Conservation (phyloP, 2,329 filamentous ascomycete species). For the Mollisiaceae sp. region DNA sequence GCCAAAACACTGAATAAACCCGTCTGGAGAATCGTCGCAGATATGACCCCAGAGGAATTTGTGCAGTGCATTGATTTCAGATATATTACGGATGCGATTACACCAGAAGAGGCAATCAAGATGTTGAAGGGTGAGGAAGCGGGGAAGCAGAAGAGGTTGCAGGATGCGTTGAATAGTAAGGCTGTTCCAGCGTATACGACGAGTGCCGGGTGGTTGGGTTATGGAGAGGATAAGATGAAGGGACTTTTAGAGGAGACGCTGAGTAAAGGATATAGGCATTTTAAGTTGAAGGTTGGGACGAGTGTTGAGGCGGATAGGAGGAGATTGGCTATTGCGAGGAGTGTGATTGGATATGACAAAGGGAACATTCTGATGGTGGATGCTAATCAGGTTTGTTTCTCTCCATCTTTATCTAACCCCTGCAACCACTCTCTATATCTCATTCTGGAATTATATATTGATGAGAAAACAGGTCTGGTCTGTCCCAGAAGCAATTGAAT, state of each 20-base stretch:
- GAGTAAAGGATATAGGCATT: constrained; percentile 77
- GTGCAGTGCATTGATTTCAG: constrained; percentile 91
- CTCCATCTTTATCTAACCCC: neutral
- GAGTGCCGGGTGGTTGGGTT: constrained; percentile 89
- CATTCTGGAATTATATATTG: neutral
- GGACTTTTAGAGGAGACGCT: constrained; percentile 75
- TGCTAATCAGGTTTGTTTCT: constrained; percentile 73
- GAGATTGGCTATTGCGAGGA: constrained; percentile 74
- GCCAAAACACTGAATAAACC: constrained; percentile 85
- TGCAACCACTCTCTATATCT: neutral
- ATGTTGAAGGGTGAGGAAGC: constrained; percentile 69
- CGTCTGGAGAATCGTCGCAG: constrained; percentile 87
- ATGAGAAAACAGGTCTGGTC: constrained; percentile 67
- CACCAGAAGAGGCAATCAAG: constrained; percentile 78
- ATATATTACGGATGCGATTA: constrained; percentile 93
- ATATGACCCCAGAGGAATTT: constrained; percentile 88
- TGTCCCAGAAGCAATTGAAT: constrained; percentile 84
- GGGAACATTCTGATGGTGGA: constrained; percentile 84
- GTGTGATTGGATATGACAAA: constrained; percentile 80
- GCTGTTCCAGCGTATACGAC: constrained; percentile 93
- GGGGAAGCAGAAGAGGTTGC: constrained; percentile 72
- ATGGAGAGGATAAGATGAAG: constrained; percentile 87
- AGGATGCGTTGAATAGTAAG: constrained; percentile 72
- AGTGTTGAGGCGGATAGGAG: constrained; percentile 73
- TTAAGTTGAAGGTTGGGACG: constrained; percentile 89